Conservation (phyloP, 306 rosid genomes). For the Crataegus laevigata region DNA sequence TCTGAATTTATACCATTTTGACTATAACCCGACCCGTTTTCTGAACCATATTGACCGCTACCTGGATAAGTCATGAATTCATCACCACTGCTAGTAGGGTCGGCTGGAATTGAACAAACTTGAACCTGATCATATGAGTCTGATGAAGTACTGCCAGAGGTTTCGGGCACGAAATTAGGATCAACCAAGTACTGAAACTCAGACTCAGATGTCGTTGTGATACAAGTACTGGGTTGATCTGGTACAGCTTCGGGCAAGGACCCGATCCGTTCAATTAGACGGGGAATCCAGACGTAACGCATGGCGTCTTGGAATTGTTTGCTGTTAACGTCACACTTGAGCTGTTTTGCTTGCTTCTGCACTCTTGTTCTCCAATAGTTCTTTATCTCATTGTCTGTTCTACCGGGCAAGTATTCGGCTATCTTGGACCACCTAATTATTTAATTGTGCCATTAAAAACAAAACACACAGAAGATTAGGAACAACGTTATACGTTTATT, state of each 20-base stretch:
- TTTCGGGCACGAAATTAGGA: constrained; percentile 1
- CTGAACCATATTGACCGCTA: constrained; percentile 1
- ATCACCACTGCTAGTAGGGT: not conserved
- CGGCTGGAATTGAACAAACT: constrained; percentile 24
- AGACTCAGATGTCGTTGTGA: not conserved
- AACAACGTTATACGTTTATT: not conserved
- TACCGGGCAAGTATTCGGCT: constrained; percentile 74
- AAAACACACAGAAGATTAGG: not conserved
- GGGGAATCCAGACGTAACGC: constrained; percentile 88
- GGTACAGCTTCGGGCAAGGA: constrained; percentile 15
- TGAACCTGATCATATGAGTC: constrained; percentile 24
- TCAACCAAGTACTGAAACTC: not conserved
- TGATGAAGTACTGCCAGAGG: constrained; percentile 4
- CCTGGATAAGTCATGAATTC: not conserved
- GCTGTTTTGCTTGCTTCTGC: constrained; percentile 87
- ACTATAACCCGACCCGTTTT: constrained; percentile 2
- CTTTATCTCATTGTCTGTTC: constrained; percentile 92
- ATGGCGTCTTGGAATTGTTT: constrained; percentile 71
- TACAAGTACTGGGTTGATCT: not conserved
- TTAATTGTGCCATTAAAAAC: not conserved
- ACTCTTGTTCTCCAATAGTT: constrained; percentile 95
- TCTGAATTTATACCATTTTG: constrained; percentile 4
- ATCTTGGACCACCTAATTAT: constrained; percentile 81
- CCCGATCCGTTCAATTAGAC: constrained; percentile 62
- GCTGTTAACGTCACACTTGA: constrained; percentile 84